Base-by-base conservation (phyloP, 2,329 filamentous ascomycete species). In the Akanthomyces uredinophilus region DNA sequence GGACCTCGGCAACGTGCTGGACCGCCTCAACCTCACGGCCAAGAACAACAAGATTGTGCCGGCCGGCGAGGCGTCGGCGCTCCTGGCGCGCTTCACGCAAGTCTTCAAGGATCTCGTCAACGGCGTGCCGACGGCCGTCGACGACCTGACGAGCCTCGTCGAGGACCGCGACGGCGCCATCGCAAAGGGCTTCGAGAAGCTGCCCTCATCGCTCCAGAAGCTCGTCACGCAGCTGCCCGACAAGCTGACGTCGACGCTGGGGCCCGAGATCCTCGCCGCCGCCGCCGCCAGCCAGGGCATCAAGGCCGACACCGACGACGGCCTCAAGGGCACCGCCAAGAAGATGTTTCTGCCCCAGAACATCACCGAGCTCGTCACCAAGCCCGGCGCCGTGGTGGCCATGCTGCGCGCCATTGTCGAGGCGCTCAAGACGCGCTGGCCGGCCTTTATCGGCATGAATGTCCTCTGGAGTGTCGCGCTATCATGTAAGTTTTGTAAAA, bases 71-170 rank as follows among this genome's bases (percentile, higher is more conserved):
- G 94, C 91, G 0, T 87, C 59, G 8, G 88, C 91, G 65, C 83
- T 96, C 35, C 84, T 96, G 57, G 84, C 87, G 60, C 86, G 88
- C 65, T 99, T 99, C 81, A 96, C 92, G 1, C 81, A 92, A 61
- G 88, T 97, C 39, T 89, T 99, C 71, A 95, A 94, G 72, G 95
- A 99, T 72, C 84, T 97, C 18, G 85, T 95, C 69, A 93, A 92
- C 72, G 95, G 95, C 65, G 95, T 92, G 1, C 95, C 95, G 3
- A 97, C 94, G 0, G 95, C 95, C 3, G 96, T 96, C 74, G 83
- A 89, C 70, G 95, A 99, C 72, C 87, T 99, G n/a, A 86, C 80
- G 3, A 69, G 71, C 16, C 80, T 89, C 24, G 74, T 88, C 49
- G 83, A 87, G 63, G 84, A 87, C 70, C 81, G 81, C 64, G 83